Conservation (phyloP, 305 asterid genomes). For the Nicotiana rustica region DNA sequence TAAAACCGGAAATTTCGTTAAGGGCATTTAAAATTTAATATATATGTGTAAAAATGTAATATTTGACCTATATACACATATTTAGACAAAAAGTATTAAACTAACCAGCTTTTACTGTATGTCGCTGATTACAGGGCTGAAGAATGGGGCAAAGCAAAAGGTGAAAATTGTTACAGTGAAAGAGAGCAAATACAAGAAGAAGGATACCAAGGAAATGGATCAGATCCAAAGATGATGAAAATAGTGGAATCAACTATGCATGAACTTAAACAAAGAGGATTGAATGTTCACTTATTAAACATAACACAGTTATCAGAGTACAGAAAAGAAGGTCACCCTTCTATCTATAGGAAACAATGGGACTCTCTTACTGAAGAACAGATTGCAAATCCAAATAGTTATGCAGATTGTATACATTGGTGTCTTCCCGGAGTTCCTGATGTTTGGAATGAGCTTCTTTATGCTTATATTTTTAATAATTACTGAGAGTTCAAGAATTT, state of each 20-base stretch:
- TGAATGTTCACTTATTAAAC: constrained; percentile 68
- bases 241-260: constrained; percentile 58
- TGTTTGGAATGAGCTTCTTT: constrained; percentile 80
- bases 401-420: constrained; percentile 83
- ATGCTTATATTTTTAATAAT: constrained; percentile 56
- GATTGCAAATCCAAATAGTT: constrained; percentile 54
- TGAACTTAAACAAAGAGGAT: constrained; percentile 58
- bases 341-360: constrained; percentile 72
- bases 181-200: constrained; percentile 53
- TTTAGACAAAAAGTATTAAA: too few species aligned
- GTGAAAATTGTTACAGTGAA: constrained; percentile 68
- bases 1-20: too few species aligned
- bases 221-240: constrained; percentile 84
- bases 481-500: neutral
- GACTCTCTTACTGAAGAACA: constrained; percentile 61
- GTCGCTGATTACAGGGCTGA: constrained; percentile 59
- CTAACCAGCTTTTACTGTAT: too few species aligned
- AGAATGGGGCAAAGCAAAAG: constrained; percentile 73
- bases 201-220: constrained; percentile 67
- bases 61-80: too few species aligned
- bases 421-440: constrained; percentile 88
- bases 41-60: too few species aligned
- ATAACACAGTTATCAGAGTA: constrained; percentile 77
- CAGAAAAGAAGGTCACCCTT: constrained; percentile 83
- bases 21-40: too few species aligned